Evolutionary conservation across 2,329 filamentous ascomycete genomes (phyloP).

Genomic region (Esteya vermicola): DNA sequence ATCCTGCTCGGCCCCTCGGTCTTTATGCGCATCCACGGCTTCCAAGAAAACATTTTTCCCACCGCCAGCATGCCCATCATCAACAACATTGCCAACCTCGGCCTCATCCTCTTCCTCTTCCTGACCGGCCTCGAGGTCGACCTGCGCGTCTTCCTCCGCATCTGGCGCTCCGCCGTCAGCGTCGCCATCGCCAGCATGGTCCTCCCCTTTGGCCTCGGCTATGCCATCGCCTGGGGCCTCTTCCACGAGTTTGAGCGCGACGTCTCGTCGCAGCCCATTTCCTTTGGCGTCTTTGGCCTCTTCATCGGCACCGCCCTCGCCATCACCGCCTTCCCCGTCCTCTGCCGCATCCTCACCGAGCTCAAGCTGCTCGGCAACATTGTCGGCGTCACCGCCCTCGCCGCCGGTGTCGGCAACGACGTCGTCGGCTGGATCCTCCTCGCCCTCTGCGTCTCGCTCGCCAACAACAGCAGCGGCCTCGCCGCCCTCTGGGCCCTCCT

Average conservation of each 20-base stretch:
- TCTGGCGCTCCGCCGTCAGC: conserved; percentile 66
- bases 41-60: conserved; percentile 65
- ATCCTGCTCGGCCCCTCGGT: conserved; percentile 76
- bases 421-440: conserved; percentile 84
- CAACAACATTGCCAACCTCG: conserved; percentile 66
- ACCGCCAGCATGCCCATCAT: conserved; percentile 59
- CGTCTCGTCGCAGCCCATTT: conserved; percentile 23
- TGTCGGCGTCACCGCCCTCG: conserved; percentile 78
- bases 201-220: conserved; percentile 70
- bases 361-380: conserved; percentile 71
- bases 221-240: conserved; percentile 66
- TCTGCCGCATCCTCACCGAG: conserved; percentile 87
- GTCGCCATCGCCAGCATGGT: conserved; percentile 71
- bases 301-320: conserved; percentile 91
- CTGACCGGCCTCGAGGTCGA: conserved; percentile 81
- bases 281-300: conserved; percentile 41
- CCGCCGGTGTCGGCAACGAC: conserved; percentile 86
- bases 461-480: conserved; percentile 73
- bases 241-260: conserved; percentile 55
- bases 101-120: conserved; percentile 74
- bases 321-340: conserved; percentile 82
- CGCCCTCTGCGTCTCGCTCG: conserved; percentile 81
- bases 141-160: conserved; percentile 58
- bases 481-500: conserved; percentile 77
- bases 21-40: conserved; percentile 73